A percentile compares a stretch with the other conserved stretches of the same genome.
Conservation (phyloP, 345 rosid species). For the Lumnitzera racemosa region DNA sequence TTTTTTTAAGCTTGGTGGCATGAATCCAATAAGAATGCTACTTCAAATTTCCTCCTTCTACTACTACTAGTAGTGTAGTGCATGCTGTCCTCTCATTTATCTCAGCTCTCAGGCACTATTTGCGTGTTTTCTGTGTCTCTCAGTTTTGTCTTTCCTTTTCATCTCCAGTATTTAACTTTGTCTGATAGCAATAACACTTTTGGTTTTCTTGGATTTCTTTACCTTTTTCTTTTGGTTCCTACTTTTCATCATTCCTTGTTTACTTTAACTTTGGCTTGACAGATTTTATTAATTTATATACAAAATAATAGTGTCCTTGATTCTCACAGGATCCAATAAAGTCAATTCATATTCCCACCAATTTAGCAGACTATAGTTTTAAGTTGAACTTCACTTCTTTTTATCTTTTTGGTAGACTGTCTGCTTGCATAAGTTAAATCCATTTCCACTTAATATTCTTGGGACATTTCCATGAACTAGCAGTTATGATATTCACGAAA, state of each 20-base stretch:
- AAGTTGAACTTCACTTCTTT: slow-evolving; percentile 4
- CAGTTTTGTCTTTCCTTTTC: background rate
- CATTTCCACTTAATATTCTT: too few relatives aligned
- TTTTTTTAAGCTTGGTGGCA: slow-evolving; percentile 19
- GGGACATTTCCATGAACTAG: too few relatives aligned
- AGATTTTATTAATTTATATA: background rate
- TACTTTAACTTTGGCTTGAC: slow-evolving; percentile 30
- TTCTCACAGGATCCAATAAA: slow-evolving; percentile 75
- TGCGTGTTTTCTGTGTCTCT: background rate
- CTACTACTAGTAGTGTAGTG: too few relatives aligned
- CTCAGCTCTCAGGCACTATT: background rate
- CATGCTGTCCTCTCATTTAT: background rate
- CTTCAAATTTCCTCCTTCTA: too few relatives aligned
- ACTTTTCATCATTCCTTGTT: slow-evolving; percentile 56
- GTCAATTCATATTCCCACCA: slow-evolving; percentile 34
- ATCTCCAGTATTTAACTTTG: slow-evolving; percentile 4
- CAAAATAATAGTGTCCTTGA: background rate
- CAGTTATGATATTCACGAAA: too few relatives aligned
- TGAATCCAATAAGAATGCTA: background rate
- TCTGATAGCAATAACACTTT: slow-evolving; percentile 17
- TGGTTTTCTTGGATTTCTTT: slow-evolving; percentile 30
- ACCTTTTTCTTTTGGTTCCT: slow-evolving; percentile 21
- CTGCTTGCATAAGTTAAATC: too few relatives aligned
- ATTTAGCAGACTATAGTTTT: background rate
- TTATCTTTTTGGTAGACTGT: too few relatives aligned